Percentiles rank a stretch among this genome's conserved stretches.
Evolutionary conservation across 192 early-diverging fungal genomes (phyloP).

Genomic region (Coemansia sp.): DNA sequence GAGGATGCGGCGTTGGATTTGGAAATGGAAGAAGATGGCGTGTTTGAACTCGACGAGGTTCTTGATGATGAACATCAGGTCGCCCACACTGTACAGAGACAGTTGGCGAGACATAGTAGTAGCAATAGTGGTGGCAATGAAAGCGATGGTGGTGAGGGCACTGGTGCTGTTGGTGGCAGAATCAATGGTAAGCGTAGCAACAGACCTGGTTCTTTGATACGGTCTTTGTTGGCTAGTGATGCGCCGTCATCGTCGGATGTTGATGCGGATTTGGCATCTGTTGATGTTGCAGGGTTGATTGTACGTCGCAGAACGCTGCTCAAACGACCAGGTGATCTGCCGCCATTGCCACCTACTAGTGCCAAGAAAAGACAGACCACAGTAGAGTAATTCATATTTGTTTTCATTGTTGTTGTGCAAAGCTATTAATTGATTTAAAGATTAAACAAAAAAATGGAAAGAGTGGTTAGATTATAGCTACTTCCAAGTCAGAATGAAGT

Average conservation of each 20-base stretch:
- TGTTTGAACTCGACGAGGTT: constrained; percentile 28
- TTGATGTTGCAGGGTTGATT: constrained; percentile 45
- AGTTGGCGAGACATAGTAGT: too few species aligned
- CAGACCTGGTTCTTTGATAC: too few species aligned
- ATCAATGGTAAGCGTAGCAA: too few species aligned
- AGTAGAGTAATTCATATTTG: neutral
- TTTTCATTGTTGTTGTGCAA: neutral
- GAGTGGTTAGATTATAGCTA: constrained; percentile 26
- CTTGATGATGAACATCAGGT: constrained; percentile 22
- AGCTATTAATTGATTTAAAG: neutral
- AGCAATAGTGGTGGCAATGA: neutral
- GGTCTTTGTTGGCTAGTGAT: neutral
- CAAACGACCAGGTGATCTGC: constrained; percentile 24
- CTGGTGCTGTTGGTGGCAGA: too few species aligned
- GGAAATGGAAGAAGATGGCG: constrained; percentile 2
- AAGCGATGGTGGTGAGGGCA: neutral
- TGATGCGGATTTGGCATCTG: too few species aligned
- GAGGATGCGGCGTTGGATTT: constrained; percentile 5
- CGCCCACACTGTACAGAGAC: constrained; percentile 18
- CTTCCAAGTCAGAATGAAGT: constrained; percentile 39
- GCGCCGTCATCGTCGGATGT: neutral
- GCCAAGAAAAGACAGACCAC: neutral
- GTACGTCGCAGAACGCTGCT: constrained; percentile 29
- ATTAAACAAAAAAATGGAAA: constrained; percentile 2
- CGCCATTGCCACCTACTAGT: constrained; percentile 1